Percentiles rank a stretch among this genome's conserved stretches.
phyloP scores from a whole-genome alignment of 495 filamentous ascomycete species.

The Talaromyces wortmannii region DNA sequence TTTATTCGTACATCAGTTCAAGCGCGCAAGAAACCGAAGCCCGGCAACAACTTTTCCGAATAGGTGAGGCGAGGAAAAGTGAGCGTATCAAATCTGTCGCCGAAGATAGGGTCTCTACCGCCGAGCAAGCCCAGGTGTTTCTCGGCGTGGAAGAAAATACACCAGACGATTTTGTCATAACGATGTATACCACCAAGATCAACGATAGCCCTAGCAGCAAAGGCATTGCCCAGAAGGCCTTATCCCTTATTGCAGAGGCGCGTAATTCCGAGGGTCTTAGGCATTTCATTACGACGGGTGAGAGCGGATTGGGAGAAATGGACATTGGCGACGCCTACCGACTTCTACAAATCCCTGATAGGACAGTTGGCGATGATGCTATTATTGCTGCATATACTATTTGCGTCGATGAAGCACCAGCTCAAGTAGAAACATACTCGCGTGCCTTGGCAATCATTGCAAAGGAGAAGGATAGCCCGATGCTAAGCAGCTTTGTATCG shows the following conservation, averaged over 20 bases:
- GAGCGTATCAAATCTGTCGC: conserved; percentile 46
- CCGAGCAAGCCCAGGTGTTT: conserved; percentile 54
- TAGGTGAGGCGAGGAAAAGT: conserved; percentile 46
- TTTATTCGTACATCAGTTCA: conserved; percentile 42
- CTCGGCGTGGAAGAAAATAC: conserved; percentile 45
- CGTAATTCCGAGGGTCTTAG: conserved; percentile 47
- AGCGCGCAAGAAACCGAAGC: conserved; percentile 44
- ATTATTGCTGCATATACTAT: conserved; percentile 45
- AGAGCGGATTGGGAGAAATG: conserved; percentile 46
- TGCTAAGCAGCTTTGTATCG: conserved; percentile 29
- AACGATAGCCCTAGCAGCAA: conserved; percentile 41
- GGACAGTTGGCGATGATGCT: conserved; percentile 41
- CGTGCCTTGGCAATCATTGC: conserved; percentile 45
- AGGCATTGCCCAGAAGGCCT: conserved; percentile 44
- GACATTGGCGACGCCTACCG: conserved; percentile 51
- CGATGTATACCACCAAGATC: conserved; percentile 51
- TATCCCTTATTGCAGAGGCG: conserved; percentile 48
- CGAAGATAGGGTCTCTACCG: conserved; percentile 52
- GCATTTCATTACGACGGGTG: conserved; percentile 49
- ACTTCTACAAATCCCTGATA: conserved; percentile 47
- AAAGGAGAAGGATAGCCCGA: conserved; percentile 35
- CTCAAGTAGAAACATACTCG: conserved; percentile 37
- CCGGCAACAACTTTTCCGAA: conserved; percentile 46
- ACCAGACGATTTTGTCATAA: conserved; percentile 52
- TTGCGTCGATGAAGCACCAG: conserved; percentile 40